A percentile compares a stretch with the other conserved stretches of the same genome.
phyloP scores from a whole-genome alignment of 1,139 yeast genomes.

The Candida frijolesensis region DNA sequence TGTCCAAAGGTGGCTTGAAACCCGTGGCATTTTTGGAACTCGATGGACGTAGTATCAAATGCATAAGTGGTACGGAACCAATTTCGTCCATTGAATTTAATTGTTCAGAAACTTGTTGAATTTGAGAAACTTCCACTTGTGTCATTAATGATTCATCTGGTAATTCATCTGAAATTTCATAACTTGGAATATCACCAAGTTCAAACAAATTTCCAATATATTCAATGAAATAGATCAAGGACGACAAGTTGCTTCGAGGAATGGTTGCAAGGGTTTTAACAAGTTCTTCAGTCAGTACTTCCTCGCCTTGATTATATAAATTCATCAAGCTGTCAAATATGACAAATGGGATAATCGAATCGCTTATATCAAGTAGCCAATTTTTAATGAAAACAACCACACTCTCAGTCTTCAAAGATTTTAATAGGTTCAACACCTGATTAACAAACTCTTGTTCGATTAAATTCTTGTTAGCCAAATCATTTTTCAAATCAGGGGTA shows the following conservation, averaged over 20 bases:
- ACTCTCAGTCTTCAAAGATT: constrained; percentile 8
- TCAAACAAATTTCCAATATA: constrained; percentile 33
- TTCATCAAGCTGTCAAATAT: constrained; percentile 38
- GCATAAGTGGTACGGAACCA: constrained; percentile 45
- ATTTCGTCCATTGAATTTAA: constrained; percentile 42
- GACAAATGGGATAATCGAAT: constrained; percentile 48
- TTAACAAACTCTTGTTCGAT: constrained; percentile 28
- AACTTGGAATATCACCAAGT: constrained; percentile 27
- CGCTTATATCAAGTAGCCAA: constrained; percentile 48
- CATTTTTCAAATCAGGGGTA: constrained; percentile 17
- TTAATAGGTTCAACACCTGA: constrained; percentile 19
- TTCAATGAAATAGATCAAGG: constrained; percentile 40
- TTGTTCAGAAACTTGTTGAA: constrained; percentile 17
- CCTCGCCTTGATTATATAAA: constrained; percentile 22
- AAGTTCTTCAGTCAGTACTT: constrained; percentile 19
- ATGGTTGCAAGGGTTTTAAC: constrained; percentile 32
- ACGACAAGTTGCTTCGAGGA: constrained; percentile 46
- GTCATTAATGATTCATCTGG: constrained; percentile 20
- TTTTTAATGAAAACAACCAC: constrained; percentile 37
- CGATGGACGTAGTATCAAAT: constrained; percentile 45
- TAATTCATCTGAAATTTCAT: constrained; percentile 33
- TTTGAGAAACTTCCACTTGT: constrained; percentile 9
- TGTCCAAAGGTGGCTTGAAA: constrained; percentile 42
- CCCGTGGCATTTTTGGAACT: constrained; percentile 39
- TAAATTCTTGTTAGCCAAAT: constrained; percentile 22